Conservation (phyloP, 2,329 filamentous ascomycete species). For the Purpureocillium takamizusanense region DNA sequence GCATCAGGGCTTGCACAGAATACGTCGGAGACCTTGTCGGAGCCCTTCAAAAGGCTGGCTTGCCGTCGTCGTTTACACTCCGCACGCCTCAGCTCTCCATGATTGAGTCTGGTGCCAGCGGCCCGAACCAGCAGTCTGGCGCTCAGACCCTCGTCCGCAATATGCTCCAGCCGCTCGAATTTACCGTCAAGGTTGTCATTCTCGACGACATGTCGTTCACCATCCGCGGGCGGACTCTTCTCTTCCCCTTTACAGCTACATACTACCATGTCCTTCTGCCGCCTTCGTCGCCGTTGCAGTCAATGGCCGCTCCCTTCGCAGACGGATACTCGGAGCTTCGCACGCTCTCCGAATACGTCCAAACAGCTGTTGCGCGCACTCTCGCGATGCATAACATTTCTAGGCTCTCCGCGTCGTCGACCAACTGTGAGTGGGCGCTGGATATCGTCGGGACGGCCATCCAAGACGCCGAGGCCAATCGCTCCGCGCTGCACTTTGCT, state of each 20-base stretch:
- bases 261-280: slow-evolving; percentile 34
- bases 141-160: slow-evolving; percentile 36
- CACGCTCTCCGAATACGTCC: slow-evolving; percentile 37
- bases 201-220: slow-evolving; percentile 31
- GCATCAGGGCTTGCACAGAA: slow-evolving; percentile 26
- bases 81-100: slow-evolving; percentile 24
- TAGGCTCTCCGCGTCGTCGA: slow-evolving; percentile 7
- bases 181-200: slow-evolving; percentile 34
- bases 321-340: slow-evolving; percentile 34
- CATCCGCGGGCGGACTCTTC: slow-evolving; percentile 34
- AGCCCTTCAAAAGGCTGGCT: slow-evolving; percentile 36
- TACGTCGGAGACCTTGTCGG: slow-evolving; percentile 34
- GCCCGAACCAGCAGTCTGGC: slow-evolving; percentile 26
- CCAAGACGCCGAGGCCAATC: slow-evolving; percentile 15
- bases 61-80: slow-evolving; percentile 34
- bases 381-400: slow-evolving; percentile 26
- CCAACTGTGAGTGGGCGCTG: slow-evolving; percentile 16
- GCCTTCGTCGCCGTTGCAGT: slow-evolving; percentile 23
- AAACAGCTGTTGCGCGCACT: slow-evolving; percentile 30
- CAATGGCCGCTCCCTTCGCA: slow-evolving; percentile 31
- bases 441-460: slow-evolving; percentile 23
- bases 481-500: slow-evolving; percentile 21
- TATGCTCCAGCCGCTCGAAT: slow-evolving; percentile 31
- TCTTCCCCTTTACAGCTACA: slow-evolving; percentile 33
- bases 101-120: slow-evolving; percentile 16